Evolutionary conservation across 345 rosid species (phyloP).

Genomic region (Odontarrhena argentea): DNA sequence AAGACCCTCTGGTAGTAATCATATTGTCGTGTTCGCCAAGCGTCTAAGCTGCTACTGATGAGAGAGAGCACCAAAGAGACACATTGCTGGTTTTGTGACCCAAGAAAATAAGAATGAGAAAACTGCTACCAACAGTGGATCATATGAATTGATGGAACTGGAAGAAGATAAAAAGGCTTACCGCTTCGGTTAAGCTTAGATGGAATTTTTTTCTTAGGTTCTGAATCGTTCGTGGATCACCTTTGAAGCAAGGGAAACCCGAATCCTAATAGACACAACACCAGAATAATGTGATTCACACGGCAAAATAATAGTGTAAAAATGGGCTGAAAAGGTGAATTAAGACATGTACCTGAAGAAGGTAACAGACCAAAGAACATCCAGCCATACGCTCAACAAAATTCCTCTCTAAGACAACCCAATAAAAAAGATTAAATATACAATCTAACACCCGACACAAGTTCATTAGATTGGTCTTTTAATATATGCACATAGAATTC

Average conservation of each 20-base stretch:
- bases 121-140: conserved; percentile 20
- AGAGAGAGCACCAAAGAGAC: conserved; percentile 97
- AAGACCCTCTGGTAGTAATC: conserved; percentile 96
- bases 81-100: conserved; percentile 71
- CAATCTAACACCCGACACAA: background rate
- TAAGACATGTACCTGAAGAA: conserved; percentile 69
- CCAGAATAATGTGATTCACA: conserved; percentile 21
- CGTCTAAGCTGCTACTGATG: conserved; percentile 98
- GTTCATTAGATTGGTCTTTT: background rate
- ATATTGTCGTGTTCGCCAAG: conserved; percentile 98
- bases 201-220: conserved; percentile 92
- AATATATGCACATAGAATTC: conserved; percentile 2
- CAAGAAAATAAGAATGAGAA: conserved; percentile 2
- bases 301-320: background rate
- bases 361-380: conserved; percentile 97
- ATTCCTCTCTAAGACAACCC: conserved; percentile 73
- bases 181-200: conserved; percentile 97
- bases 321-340: conserved; percentile 11
- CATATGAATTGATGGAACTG: background rate
- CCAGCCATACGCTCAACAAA: conserved; percentile 99
- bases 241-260: conserved; percentile 99
- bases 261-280: conserved; percentile 67
- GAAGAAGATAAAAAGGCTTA: conserved; percentile 29
- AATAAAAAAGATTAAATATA: conserved; percentile 17
- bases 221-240: conserved; percentile 92